A percentile compares a stretch with the other conserved stretches of the same genome.
These are phyloP conservation scores for Trichophaea hybrida DNA, from an alignment of 2,329 filamentous ascomycete species.

Conservation along the genomic window DNA sequence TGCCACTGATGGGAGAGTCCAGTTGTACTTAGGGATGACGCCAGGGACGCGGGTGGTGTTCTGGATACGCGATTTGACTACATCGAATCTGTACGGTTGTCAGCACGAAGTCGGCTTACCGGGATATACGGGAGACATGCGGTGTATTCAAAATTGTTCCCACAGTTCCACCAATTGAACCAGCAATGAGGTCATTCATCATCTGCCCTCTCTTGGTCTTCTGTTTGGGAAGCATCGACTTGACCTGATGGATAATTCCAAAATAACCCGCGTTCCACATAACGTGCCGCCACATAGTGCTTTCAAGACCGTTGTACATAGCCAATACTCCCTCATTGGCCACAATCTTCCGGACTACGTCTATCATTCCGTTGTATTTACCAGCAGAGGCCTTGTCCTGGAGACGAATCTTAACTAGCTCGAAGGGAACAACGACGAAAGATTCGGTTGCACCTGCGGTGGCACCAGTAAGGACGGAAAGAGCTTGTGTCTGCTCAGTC, in stretches of 20 bases:
- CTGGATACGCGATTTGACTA: slow-evolving; percentile 96
- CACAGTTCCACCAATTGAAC: slow-evolving; percentile 72
- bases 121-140: slow-evolving; percentile 11
- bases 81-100: slow-evolving; percentile 49
- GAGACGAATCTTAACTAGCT: slow-evolving; percentile 94
- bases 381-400: slow-evolving; percentile 88
- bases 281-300: slow-evolving; percentile 88
- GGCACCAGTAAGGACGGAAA: slow-evolving; percentile 86
- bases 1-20: slow-evolving; percentile 77
- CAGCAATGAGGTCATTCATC: slow-evolving; percentile 74
- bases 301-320: slow-evolving; percentile 93
- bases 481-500: slow-evolving; percentile 74
- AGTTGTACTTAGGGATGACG: slow-evolving; percentile 86
- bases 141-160: slow-evolving; percentile 91
- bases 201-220: slow-evolving; percentile 69
- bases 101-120: background rate
- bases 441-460: slow-evolving; percentile 90
- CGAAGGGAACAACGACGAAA: slow-evolving; percentile 95
- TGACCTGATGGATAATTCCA: slow-evolving; percentile 95
- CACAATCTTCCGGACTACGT: slow-evolving; percentile 69
- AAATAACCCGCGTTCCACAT: slow-evolving; percentile 96
- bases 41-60: slow-evolving; percentile 79
- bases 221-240: slow-evolving; percentile 65
- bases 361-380: slow-evolving; percentile 71
- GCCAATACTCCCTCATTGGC: slow-evolving; percentile 70